Base-by-base conservation (phyloP, 495 filamentous ascomycete species). In the Parmelia sp. region DNA sequence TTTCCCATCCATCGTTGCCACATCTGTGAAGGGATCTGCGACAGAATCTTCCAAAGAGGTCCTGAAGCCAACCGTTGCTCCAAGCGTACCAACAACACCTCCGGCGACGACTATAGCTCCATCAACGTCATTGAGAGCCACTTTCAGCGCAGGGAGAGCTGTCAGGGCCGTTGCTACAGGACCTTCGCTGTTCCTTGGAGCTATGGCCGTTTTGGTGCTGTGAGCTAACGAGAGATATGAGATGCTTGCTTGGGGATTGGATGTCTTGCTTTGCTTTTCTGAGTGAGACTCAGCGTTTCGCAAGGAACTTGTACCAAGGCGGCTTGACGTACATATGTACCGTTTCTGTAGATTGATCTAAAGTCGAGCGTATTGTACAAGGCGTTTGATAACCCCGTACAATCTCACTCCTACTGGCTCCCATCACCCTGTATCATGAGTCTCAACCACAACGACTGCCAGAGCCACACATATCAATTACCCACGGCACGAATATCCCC, bases 171-270 rank as follows among this genome's bases (percentile, higher is more conserved):
- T 39, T 19, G 62, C 60, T 21, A 35, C 49, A 0, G 58, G 66
- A 19, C 21, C 29, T 9, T 6, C 57, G 31, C 14, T 65, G 47
- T 49, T 42, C 23, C 25, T 68, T 29, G 66, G 47, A 89, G 90
- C 27, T 89, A 88, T 65, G 86, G 84, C 39, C 93, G 91, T 89
- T 76, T 82, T 69, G 85, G 93, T 74, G 15, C 21, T 67, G 82
- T 91, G 83, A 56, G 44, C 17, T 11, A 35, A 35, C 3, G 23
- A 21, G 11, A 56, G n/a, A 47, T 19, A 15, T 25, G 55, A 10
- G 27, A 31, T 15, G n/a, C 23, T 37, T 33, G 11, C 40, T 44
- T 0, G 19, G 25, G 10, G 12, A 25, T 42, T 27, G 44, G 35
- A 19, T 27, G 36, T 51, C 36, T 29, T 47, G 53, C 33, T 21